These are phyloP conservation scores for Plantago coronopus DNA, from an alignment of 305 asterid genomes.

Conservation along the genomic window DNA sequence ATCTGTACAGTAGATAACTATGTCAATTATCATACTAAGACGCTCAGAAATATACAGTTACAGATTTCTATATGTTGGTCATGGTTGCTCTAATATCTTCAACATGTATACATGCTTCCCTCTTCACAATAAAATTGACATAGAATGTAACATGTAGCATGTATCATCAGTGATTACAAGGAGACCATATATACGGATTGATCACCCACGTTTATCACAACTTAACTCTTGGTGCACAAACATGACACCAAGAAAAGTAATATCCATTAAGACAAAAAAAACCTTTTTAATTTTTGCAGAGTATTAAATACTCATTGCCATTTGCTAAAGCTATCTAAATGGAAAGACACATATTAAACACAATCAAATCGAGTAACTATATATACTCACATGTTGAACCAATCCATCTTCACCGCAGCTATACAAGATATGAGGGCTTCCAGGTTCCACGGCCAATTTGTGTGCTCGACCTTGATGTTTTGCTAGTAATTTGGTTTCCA, in stretches of 20 bases:
- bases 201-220: background rate
- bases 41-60: conserved; percentile 16
- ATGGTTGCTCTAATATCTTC: conserved; percentile 4
- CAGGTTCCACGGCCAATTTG: conserved; percentile 85
- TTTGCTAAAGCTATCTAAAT: background rate
- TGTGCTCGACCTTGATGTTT: conserved; percentile 70
- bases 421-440: conserved; percentile 74
- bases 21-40: conserved; percentile 12
- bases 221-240: background rate
- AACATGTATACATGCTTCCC: conserved; percentile 7
- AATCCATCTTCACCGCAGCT: conserved; percentile 92
- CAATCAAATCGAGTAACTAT: conserved; percentile 1
- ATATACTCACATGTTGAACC: conserved; percentile 77
- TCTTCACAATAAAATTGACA: conserved; percentile 6
- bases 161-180: conserved; percentile 2
- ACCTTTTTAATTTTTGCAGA: background rate
- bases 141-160: background rate
- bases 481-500: conserved; percentile 62
- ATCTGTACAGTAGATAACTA: conserved; percentile 43
- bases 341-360: background rate
- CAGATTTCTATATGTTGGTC: conserved; percentile 4
- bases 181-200: background rate
- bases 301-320: background rate
- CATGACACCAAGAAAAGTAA: background rate
- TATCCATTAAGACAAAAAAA: background rate